Evolutionary conservation across 2,329 filamentous ascomycete genomes (phyloP).

Genomic region (Sphaerulina musiva): DNA sequence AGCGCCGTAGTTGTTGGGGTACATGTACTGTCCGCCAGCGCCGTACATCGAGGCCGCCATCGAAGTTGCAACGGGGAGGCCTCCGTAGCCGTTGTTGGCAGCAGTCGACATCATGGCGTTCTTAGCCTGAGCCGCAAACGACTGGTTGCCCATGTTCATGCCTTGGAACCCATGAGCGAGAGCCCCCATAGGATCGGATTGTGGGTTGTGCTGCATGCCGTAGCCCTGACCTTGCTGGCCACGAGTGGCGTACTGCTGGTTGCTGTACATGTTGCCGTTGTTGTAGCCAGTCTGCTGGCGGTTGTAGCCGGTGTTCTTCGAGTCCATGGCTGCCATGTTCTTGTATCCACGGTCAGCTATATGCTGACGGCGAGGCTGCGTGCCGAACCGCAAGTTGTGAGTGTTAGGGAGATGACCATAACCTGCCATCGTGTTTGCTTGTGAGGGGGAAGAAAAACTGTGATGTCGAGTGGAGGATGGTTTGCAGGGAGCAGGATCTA

Average conservation of each 20-base stretch:
- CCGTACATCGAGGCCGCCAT: conserved; percentile 33
- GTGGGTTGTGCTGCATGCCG: conserved; percentile 31
- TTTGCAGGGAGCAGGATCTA: conserved; percentile 7
- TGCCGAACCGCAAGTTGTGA: conserved; percentile 18
- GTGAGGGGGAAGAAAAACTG: conserved; percentile 7
- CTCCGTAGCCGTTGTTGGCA: conserved; percentile 27
- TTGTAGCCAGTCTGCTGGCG: conserved; percentile 29
- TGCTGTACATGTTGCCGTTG: conserved; percentile 27
- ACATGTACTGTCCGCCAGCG: conserved; percentile 30
- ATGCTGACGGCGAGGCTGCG: conserved; percentile 16
- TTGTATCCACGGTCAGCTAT: conserved; percentile 20
- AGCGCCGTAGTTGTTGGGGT: conserved; percentile 28
- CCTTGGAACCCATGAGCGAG: conserved; percentile 38
- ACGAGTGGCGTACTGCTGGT: conserved; percentile 30
- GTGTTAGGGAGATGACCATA: conserved; percentile 10
- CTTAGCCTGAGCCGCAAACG: conserved; percentile 34
- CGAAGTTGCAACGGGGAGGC: conserved; percentile 23
- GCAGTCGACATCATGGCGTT: conserved; percentile 31
- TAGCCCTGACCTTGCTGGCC: conserved; percentile 30
- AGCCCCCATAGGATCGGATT: conserved; percentile 31
- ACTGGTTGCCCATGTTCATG: conserved; percentile 34
- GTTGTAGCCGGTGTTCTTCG: conserved; percentile 30
- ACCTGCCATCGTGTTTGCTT: conserved; percentile 14
- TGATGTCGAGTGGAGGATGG: conserved; percentile 11
- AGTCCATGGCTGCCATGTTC: conserved; percentile 33